Base-by-base conservation (phyloP, 768 basidiomycete genomes). In the Hericium coralloides region DNA sequence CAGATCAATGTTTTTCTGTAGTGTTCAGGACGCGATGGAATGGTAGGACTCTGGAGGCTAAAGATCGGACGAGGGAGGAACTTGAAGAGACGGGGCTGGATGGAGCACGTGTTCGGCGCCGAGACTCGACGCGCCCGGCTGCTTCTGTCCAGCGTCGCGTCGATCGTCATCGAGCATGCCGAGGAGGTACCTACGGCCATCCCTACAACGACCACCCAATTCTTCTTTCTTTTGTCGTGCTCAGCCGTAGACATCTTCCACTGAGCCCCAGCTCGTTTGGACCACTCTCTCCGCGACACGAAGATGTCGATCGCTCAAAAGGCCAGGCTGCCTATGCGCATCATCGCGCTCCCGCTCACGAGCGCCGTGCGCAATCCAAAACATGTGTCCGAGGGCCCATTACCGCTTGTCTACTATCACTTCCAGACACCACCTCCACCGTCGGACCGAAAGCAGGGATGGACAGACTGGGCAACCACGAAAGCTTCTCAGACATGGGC, bases 401-500 rank as follows among this genome's bases (percentile, higher is more conserved):
- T 48, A 14, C 70, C 67, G 5, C 64, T 75, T 25, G 69, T 74
- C 14, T 80, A 74, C 64, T 80, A 81, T 60, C 73, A 75, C 64
- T 69, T 67, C 61, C 66, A 68, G 55, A 68, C 64, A 47, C 61
- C 63, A 1, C 66, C 67, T 4, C 66, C 64, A 7, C 39, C 59
- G 55, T 64, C 62, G 23, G 61, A 63, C 55, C 57, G 63, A 56
- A 68, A 69, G 41, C 59, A 66, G 43, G 74, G 73, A 20, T 82
- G 80, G 58, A 49, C 72, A n/a, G 78, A 76, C 4, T 81, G 76
- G 74, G 72, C 71, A 4, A 71, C 77, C 3, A 67, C 65, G 20
- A 89, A 84, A 63, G 83, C 81, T 0, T 67, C 76, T 1, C 67
- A 74, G 49, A 68, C 77, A 4, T 92, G 89, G 89, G 74, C 80